Evolutionary conservation across 2,329 filamentous ascomycete genomes (phyloP).

Genomic region (Elsinoe arachidis): DNA sequence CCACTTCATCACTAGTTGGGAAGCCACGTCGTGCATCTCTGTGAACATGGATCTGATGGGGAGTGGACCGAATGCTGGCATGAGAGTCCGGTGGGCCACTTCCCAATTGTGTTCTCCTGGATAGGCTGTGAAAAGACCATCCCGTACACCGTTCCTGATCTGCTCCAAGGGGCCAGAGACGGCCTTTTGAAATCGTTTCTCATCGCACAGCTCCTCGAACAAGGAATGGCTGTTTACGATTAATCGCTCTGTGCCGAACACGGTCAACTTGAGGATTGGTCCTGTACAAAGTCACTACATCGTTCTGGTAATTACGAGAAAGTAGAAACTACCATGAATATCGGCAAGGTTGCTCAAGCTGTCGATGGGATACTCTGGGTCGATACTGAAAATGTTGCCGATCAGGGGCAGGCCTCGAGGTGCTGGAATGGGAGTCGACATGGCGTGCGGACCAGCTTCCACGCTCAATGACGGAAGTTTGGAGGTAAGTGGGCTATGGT

Average conservation of each 20-base stretch:
- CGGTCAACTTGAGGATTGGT: slow-evolving; percentile 18
- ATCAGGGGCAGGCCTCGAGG: slow-evolving; percentile 56
- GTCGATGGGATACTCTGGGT: slow-evolving; percentile 46
- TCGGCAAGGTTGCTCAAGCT: slow-evolving; percentile 45
- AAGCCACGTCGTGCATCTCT: slow-evolving; percentile 29
- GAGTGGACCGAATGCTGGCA: slow-evolving; percentile 41
- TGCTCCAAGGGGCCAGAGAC: slow-evolving; percentile 44
- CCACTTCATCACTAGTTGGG: slow-evolving; percentile 27
- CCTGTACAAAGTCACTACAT: background rate
- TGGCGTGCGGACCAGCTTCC: background rate
- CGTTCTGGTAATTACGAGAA: too few relatives aligned
- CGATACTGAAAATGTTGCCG: slow-evolving; percentile 57
- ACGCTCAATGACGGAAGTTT: too few relatives aligned
- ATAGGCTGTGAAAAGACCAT: slow-evolving; percentile 35
- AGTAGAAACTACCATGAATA: slow-evolving; percentile 15
- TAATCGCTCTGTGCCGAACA: slow-evolving; percentile 17
- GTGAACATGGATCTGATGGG: slow-evolving; percentile 37
- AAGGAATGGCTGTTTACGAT: slow-evolving; percentile 22
- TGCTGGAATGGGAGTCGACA: slow-evolving; percentile 48
- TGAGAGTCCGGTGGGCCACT: slow-evolving; percentile 34
- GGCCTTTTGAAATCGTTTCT: slow-evolving; percentile 48
- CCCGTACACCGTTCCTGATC: slow-evolving; percentile 47
- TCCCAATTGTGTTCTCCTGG: slow-evolving; percentile 33
- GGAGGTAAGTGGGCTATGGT: too few relatives aligned
- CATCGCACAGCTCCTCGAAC: slow-evolving; percentile 34